A percentile compares a stretch with the other conserved stretches of the same genome.
phyloP scores from a whole-genome alignment of 2,329 filamentous ascomycete species.

The Colletotrichum lupini region DNA sequence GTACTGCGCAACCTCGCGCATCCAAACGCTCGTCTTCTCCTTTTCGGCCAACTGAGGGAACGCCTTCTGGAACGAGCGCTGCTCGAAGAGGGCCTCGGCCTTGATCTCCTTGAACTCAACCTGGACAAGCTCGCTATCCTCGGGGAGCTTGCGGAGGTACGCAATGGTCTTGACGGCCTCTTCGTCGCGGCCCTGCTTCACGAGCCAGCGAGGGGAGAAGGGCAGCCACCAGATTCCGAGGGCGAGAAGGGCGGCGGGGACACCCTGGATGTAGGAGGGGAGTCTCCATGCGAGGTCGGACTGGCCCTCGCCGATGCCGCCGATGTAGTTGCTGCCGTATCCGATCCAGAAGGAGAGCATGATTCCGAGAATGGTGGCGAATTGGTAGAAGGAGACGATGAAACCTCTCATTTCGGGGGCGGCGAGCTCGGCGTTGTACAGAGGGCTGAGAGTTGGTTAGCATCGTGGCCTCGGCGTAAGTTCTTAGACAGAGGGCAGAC shows the following conservation, averaged over 20 bases:
- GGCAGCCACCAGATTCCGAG: conserved; percentile 52
- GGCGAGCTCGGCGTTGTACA: conserved; percentile 64
- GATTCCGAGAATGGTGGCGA: conserved; percentile 69
- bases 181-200: conserved; percentile 47
- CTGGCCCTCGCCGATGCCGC: conserved; percentile 54
- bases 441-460: conserved; percentile 41
- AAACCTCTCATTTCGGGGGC: conserved; percentile 75
- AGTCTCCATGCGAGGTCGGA: conserved; percentile 56
- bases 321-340: conserved; percentile 60
- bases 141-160: conserved; percentile 69
- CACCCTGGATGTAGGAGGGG: conserved; percentile 56
- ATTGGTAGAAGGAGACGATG: conserved; percentile 73
- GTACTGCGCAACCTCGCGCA: conserved; percentile 61
- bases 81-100: conserved; percentile 55
- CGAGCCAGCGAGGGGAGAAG: conserved; percentile 52
- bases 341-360: conserved; percentile 61
- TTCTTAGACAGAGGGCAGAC: neutral
- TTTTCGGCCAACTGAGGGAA: conserved; percentile 57
- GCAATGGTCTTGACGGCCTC: conserved; percentile 59
- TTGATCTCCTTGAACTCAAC: conserved; percentile 56
- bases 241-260: conserved; percentile 49
- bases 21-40: conserved; percentile 51
- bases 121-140: conserved; percentile 69
- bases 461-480: fast-evolving
- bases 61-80: conserved; percentile 52